A percentile compares a stretch with the other conserved stretches of the same genome.
These are phyloP conservation scores for Betula pendula DNA, from an alignment of 306 rosid species.

Conservation along the genomic window DNA sequence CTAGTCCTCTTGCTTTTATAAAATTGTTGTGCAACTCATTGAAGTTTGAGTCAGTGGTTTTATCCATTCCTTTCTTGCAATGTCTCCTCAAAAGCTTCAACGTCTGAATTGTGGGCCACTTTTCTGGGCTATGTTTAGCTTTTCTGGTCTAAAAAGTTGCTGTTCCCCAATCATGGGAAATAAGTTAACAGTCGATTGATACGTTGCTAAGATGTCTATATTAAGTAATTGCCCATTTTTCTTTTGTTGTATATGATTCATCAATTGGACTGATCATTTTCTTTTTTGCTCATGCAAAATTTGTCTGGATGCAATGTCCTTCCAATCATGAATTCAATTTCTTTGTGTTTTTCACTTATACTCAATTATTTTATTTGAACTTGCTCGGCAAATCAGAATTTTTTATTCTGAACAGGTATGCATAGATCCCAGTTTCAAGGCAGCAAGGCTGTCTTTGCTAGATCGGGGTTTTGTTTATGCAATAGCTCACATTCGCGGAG, in stretches of 20 bases:
- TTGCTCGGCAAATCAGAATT: conserved; percentile 23
- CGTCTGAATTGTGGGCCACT: not conserved
- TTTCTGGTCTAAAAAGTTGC: not conserved
- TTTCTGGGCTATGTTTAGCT: not conserved
- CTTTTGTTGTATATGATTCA: conserved; percentile 10
- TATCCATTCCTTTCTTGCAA: not conserved
- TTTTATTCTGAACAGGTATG: conserved; percentile 51
- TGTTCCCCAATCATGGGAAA: not conserved
- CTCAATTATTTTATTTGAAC: conserved; percentile 11
- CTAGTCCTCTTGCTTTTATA: not conserved
- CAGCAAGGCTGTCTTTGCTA: conserved; percentile 80
- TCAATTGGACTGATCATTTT: conserved; percentile 21
- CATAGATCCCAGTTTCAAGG: conserved; percentile 73
- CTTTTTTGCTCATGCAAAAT: conserved; percentile 7
- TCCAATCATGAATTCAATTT: conserved; percentile 22
- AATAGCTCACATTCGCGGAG: conserved; percentile 93
- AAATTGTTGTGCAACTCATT: not conserved
- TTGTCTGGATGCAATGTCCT: conserved; percentile 20
- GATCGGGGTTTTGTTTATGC: conserved; percentile 86
- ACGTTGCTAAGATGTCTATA: not conserved
- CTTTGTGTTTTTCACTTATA: conserved; percentile 2
- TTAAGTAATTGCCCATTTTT: not conserved
- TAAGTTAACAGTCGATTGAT: not conserved
- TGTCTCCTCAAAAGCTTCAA: not conserved
- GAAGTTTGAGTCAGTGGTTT: not conserved